Conservation (phyloP, 177 flowering plant species). For the Telopea speciosissima region DNA sequence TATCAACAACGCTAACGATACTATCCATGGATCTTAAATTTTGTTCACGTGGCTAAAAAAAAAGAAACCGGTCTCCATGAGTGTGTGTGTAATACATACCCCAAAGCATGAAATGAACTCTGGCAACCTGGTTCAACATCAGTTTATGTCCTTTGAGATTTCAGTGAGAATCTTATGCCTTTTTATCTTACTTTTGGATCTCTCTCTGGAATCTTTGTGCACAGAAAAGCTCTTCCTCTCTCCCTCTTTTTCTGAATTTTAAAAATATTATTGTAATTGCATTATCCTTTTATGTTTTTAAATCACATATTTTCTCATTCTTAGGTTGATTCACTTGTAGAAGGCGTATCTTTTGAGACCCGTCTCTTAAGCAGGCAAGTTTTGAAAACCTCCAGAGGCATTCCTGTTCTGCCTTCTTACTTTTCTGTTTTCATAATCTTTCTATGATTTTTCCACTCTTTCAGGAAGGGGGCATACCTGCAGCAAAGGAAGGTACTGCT, state of each 20-base stretch:
- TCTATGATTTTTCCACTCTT: conserved; percentile 13
- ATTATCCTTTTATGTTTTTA: background rate
- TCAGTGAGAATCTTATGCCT: background rate
- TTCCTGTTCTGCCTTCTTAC: conserved; percentile 4
- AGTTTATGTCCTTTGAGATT: background rate
- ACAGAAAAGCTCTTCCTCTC: background rate
- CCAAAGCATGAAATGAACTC: background rate
- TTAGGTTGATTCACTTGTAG: conserved; percentile 79
- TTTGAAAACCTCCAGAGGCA: conserved; percentile 2
- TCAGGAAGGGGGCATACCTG: conserved; percentile 84
- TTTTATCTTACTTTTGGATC: background rate
- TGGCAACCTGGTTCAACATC: background rate
- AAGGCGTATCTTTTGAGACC: conserved; percentile 79
- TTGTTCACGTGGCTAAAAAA: no score
- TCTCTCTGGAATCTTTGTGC: background rate
- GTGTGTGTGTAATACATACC: background rate
- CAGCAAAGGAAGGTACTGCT: conserved; percentile 70
- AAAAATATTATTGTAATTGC: background rate
- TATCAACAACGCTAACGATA: no score
- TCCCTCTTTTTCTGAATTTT: background rate
- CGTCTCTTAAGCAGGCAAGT: conserved; percentile 80
- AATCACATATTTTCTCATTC: conserved; percentile 1
- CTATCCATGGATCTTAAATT: no score
- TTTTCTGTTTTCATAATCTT: conserved; percentile 2
- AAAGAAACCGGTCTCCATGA: no score